phyloP scores from a whole-genome alignment of 257 asterid species.

The Scutellaria barbata region DNA sequence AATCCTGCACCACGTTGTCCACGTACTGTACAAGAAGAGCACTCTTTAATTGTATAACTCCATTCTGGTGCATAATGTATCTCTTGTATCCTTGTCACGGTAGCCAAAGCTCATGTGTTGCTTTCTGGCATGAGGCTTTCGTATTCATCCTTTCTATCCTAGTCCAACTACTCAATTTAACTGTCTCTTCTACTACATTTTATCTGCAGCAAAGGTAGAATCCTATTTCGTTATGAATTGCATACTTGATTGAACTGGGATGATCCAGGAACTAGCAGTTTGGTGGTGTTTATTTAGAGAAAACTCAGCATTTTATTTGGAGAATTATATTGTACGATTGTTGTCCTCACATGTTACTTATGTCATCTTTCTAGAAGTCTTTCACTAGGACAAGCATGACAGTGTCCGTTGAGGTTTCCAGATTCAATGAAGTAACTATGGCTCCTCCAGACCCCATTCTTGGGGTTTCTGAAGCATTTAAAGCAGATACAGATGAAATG shows the following conservation, averaged over 20 bases:
- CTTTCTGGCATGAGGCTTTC: not conserved
- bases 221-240: constrained; percentile 2
- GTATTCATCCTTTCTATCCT: not conserved
- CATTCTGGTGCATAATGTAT: too few relatives aligned
- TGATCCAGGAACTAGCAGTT: constrained; percentile 12
- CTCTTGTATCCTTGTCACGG: not conserved
- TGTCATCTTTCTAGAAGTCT: constrained; percentile 51
- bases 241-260: not conserved
- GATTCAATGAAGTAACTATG: constrained; percentile 71
- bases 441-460: constrained; percentile 99
- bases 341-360: constrained; percentile 7
- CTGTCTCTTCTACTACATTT: constrained; percentile 14
- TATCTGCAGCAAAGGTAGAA: constrained; percentile 4
- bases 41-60: too few relatives aligned
- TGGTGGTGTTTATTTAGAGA: constrained; percentile 3
- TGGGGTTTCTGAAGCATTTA: constrained; percentile 97
- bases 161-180: not conserved
- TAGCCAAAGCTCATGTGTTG: not conserved
- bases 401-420: constrained; percentile 65
- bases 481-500: constrained; percentile 81
- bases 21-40: not conserved
- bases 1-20: not conserved
- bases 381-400: constrained; percentile 63
- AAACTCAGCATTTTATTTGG: not conserved
- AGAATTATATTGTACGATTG: not conserved